A percentile compares a stretch with the other conserved stretches of the same genome.
Conservation (phyloP, 2,329 filamentous ascomycete species). For the Mycosphaerella sp. region DNA sequence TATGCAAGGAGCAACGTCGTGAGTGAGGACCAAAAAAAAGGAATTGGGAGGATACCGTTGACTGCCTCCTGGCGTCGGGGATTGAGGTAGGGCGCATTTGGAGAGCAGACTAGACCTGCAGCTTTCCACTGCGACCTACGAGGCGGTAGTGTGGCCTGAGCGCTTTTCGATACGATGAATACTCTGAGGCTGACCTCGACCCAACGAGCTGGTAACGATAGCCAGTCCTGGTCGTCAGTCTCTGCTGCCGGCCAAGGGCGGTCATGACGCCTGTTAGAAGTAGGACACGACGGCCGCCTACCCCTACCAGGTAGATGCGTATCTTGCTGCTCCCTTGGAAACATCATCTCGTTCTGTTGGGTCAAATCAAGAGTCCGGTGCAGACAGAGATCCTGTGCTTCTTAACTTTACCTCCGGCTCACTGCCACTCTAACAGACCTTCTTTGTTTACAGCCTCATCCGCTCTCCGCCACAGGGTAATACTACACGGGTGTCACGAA, state of each 20-base stretch:
- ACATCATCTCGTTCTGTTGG: conserved; percentile 22
- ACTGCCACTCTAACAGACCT: conserved; percentile 20
- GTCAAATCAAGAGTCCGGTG: conserved; percentile 17
- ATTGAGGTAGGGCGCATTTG: conserved; percentile 37
- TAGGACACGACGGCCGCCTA: conserved; percentile 24
- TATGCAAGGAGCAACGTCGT: conserved; percentile 20
- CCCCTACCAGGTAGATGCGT: conserved; percentile 29
- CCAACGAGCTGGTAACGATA: conserved; percentile 36
- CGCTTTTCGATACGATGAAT: conserved; percentile 37
- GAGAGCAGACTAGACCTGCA: conserved; percentile 40
- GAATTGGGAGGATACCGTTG: conserved; percentile 9
- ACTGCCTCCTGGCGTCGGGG: conserved; percentile 27
- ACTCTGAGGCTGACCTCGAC: conserved; percentile 40
- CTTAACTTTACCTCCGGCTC: conserved; percentile 16
- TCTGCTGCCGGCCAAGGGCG: conserved; percentile 29
- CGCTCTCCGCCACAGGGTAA: conserved; percentile 21
- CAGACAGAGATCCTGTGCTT: conserved; percentile 17
- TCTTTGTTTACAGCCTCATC: conserved; percentile 25
- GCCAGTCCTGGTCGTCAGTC: conserved; percentile 24
- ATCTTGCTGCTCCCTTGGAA: conserved; percentile 22
- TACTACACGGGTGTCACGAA: conserved; percentile 24
- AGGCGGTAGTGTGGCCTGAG: conserved; percentile 39
- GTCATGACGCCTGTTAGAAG: conserved; percentile 29
- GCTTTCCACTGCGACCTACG: conserved; percentile 42
- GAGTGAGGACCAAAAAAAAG: conserved; percentile 13